A percentile compares a stretch with the other conserved stretches of the same genome.
Evolutionary conservation across 495 filamentous ascomycete genomes (phyloP).

Genomic region (Podospora pseudopauciseta): DNA sequence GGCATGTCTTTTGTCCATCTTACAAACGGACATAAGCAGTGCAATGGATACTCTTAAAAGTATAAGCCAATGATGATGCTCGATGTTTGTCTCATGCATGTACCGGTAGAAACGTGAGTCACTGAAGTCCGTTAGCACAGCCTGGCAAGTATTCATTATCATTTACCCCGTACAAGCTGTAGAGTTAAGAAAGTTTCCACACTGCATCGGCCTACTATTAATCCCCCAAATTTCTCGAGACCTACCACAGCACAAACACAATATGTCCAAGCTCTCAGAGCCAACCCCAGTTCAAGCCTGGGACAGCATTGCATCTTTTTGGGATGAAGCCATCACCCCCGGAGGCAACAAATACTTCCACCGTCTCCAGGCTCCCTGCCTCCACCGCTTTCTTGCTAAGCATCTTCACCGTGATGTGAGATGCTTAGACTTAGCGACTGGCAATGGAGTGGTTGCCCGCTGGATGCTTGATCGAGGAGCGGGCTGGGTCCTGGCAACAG

Average conservation of each 20-base stretch:
- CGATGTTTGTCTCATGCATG: too few species aligned
- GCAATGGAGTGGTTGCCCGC: constrained; percentile 42
- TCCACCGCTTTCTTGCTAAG: constrained; percentile 28
- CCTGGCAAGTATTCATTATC: too few species aligned
- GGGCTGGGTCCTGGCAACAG: constrained; percentile 35
- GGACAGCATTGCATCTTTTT: constrained; percentile 36
- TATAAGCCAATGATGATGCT: too few species aligned
- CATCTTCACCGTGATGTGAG: constrained; percentile 18
- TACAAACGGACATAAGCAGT: too few species aligned
- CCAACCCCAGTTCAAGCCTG: constrained; percentile 16
- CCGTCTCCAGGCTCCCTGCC: constrained; percentile 36
- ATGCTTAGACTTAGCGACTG: constrained; percentile 41
- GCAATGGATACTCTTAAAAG: too few species aligned
- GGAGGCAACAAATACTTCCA: constrained; percentile 42
- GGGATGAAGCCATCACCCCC: constrained; percentile 37
- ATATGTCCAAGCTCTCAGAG: not conserved
- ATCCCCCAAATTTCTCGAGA: too few species aligned
- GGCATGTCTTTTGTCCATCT: too few species aligned
- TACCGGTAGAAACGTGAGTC: too few species aligned
- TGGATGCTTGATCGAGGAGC: constrained; percentile 33
- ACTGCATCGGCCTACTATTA: too few species aligned
- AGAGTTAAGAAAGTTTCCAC: too few species aligned
- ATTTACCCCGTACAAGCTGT: too few species aligned
- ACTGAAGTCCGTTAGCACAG: too few species aligned
- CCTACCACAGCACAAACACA: not conserved